Percentiles rank a stretch among this genome's conserved stretches.
Evolutionary conservation across 202 grass and related monocot genomes (phyloP).

Genomic region (Musa balbisiana): DNA sequence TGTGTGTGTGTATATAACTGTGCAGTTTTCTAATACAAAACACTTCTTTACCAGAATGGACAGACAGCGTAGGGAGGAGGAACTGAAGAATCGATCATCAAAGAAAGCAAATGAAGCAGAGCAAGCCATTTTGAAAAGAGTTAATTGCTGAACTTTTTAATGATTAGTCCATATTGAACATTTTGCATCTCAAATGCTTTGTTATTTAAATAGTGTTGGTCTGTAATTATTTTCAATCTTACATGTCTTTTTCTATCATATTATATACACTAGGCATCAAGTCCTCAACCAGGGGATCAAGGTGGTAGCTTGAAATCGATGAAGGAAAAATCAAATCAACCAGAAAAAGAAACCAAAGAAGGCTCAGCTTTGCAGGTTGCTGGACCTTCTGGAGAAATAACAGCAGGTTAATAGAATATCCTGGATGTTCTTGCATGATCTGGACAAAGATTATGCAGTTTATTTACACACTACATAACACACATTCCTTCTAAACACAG

Average conservation of each 20-base stretch:
- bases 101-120: conserved; percentile 49
- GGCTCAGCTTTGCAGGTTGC: conserved; percentile 82
- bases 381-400: conserved; percentile 87
- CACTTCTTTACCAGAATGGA: conserved; percentile 52
- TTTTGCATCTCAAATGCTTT: conserved; percentile 28
- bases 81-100: conserved; percentile 57
- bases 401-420: conserved; percentile 50
- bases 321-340: conserved; percentile 62
- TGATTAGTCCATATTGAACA: background rate
- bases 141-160: conserved; percentile 17
- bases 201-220: conserved; percentile 14
- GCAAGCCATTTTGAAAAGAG: conserved; percentile 27
- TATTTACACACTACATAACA: background rate
- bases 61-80: conserved; percentile 69
- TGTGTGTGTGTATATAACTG: no score
- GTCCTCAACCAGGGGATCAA: conserved; percentile 39
- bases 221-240: background rate
- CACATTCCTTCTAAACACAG: no score
- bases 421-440: background rate
- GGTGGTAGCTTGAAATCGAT: conserved; percentile 32
- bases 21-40: background rate
- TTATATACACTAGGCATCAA: conserved; percentile 40
- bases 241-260: background rate
- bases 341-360: conserved; percentile 83
- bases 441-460: background rate